Evolutionary conservation across 306 rosid species (phyloP).

Genomic region (Bauhinia variegata): DNA sequence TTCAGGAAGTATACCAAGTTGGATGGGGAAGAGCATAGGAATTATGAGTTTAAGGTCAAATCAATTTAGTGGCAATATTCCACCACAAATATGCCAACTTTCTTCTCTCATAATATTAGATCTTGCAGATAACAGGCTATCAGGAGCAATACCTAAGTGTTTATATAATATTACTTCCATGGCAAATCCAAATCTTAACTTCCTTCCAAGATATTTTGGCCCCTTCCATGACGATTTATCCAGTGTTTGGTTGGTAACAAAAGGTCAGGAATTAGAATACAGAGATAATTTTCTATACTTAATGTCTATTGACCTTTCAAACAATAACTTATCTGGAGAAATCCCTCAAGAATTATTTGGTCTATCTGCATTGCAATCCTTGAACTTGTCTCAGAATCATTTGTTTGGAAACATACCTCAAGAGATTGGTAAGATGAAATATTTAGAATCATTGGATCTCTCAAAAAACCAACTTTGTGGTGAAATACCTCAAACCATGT

Average conservation of each 20-base stretch:
- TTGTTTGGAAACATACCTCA: slow-evolving; percentile 29
- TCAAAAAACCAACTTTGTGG: slow-evolving; percentile 13
- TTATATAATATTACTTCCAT: not conserved
- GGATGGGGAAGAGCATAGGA: not conserved
- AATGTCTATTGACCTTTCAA: slow-evolving; percentile 2
- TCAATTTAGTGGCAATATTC: not conserved
- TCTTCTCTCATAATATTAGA: not conserved
- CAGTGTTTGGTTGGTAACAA: not conserved
- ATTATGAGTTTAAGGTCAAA: not conserved
- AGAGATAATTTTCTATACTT: not conserved
- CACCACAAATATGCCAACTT: not conserved
- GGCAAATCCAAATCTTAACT: not conserved
- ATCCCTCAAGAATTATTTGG: slow-evolving; percentile 25
- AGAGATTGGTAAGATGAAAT: slow-evolving; percentile 6
- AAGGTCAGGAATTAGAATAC: not conserved
- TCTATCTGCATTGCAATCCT: not conserved
- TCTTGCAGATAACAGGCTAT: not conserved
- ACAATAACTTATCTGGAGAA: slow-evolving; percentile 25
- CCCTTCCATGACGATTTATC: no score
- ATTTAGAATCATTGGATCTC: not conserved
- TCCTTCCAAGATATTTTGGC: no score
- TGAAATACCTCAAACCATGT: slow-evolving; percentile 30
- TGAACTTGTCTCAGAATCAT: slow-evolving; percentile 34
- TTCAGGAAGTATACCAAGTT: not conserved
- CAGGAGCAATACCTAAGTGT: slow-evolving; percentile 1